These are phyloP conservation scores for Fusarium sp. DNA, from an alignment of 2,329 filamentous ascomycete genomes.

Conservation along the genomic window DNA sequence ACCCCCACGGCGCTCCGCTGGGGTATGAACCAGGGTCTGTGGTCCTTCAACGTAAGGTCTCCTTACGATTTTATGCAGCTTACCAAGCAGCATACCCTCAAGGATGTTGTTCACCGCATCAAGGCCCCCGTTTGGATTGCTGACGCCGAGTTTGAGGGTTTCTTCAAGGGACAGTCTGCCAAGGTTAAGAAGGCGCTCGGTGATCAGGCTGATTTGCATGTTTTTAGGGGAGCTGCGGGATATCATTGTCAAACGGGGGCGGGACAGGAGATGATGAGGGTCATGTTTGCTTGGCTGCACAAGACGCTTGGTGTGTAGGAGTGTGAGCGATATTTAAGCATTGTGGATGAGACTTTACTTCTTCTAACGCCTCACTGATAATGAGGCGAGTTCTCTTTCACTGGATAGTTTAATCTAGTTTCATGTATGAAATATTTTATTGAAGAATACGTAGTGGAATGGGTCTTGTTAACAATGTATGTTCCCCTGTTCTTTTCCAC, in stretches of 20 bases:
- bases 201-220: neutral
- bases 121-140: conserved; percentile 37
- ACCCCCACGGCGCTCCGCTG: conserved; percentile 39
- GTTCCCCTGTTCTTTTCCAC: neutral
- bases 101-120: conserved; percentile 28
- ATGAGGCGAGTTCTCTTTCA: neutral
- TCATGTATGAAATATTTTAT: neutral
- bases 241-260: neutral
- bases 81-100: conserved; percentile 31
- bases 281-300: conserved; percentile 5
- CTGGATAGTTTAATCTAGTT: neutral
- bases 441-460: neutral
- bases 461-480: neutral
- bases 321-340: neutral
- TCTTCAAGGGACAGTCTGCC: conserved; percentile 17
- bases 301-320: neutral
- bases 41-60: conserved; percentile 46
- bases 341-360: neutral
- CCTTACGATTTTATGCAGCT: conserved; percentile 44
- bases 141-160: conserved; percentile 33
- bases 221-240: neutral
- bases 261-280: neutral
- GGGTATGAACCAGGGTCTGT: conserved; percentile 49
- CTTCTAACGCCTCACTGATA: neutral
- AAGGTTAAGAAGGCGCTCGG: neutral